These are phyloP conservation scores for Dicorynia guianensis DNA, from an alignment of 306 rosid species.

Conservation along the genomic window DNA sequence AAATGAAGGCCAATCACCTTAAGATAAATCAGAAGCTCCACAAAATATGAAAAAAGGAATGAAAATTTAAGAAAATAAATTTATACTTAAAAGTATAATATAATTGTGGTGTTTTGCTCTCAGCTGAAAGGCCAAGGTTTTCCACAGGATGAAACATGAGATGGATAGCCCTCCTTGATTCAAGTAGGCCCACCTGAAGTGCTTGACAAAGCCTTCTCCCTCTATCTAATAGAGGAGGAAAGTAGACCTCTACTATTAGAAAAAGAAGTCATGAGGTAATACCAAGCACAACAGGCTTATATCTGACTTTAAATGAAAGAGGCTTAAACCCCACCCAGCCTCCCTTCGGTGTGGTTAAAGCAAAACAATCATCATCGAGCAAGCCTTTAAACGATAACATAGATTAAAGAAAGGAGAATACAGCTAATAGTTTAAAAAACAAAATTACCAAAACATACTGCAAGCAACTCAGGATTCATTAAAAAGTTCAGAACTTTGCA, in stretches of 20 bases:
- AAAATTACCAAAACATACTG: neutral
- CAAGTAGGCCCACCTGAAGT: constrained; percentile 37
- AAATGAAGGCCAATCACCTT: neutral
- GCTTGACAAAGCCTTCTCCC: constrained; percentile 54
- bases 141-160: constrained; percentile 57
- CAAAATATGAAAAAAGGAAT: neutral
- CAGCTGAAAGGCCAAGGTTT: constrained; percentile 61
- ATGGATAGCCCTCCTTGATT: constrained; percentile 23
- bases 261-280: constrained; percentile 41
- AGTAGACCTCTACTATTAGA: constrained; percentile 46
- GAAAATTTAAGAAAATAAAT: neutral
- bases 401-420: neutral
- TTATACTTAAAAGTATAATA: neutral
- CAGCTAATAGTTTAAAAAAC: neutral
- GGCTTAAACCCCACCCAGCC: constrained; percentile 26
- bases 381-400: neutral
- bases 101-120: constrained; percentile 44
- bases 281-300: constrained; percentile 45
- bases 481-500: neutral
- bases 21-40: neutral
- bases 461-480: neutral
- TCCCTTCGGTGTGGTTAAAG: constrained; percentile 84
- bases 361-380: constrained; percentile 81
- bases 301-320: constrained; percentile 12
- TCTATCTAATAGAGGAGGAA: constrained; percentile 48